Percentiles rank a stretch among this genome's conserved stretches.
These are phyloP conservation scores for Exsudoporus frostii DNA, from an alignment of 768 basidiomycete genomes.

Conservation along the genomic window DNA sequence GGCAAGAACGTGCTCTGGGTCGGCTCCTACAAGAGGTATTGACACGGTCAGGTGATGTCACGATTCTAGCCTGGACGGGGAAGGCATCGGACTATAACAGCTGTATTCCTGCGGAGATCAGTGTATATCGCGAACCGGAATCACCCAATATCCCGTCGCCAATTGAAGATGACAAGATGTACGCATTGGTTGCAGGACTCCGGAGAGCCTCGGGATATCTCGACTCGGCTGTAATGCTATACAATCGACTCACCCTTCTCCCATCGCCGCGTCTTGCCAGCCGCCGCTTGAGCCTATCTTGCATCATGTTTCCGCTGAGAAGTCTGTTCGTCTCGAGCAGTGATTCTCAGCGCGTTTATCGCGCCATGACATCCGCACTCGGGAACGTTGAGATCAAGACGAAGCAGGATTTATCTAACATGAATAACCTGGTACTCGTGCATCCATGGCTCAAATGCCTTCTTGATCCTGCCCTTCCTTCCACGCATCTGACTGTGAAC, in stretches of 20 bases:
- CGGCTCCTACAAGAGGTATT: not conserved
- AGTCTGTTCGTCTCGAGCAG: not conserved
- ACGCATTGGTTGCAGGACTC: not conserved
- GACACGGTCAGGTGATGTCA: not conserved
- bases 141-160: not conserved
- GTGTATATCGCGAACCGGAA: not conserved
- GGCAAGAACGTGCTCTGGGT: not conserved
- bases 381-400: not conserved
- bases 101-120: not conserved
- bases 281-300: not conserved
- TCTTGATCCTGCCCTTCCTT: not conserved
- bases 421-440: not conserved
- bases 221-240: not conserved
- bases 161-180: not conserved
- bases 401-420: not conserved
- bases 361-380: not conserved
- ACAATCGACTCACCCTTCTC: not conserved
- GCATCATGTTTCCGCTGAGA: not conserved
- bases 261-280: not conserved
- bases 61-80: not conserved
- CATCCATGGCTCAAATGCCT: not conserved
- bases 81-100: not conserved
- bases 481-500: not conserved
- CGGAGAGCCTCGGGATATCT: not conserved
- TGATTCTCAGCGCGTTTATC: not conserved